Conservation (phyloP, 2,329 filamentous ascomycete species). For the Leptographium galeiforme region DNA sequence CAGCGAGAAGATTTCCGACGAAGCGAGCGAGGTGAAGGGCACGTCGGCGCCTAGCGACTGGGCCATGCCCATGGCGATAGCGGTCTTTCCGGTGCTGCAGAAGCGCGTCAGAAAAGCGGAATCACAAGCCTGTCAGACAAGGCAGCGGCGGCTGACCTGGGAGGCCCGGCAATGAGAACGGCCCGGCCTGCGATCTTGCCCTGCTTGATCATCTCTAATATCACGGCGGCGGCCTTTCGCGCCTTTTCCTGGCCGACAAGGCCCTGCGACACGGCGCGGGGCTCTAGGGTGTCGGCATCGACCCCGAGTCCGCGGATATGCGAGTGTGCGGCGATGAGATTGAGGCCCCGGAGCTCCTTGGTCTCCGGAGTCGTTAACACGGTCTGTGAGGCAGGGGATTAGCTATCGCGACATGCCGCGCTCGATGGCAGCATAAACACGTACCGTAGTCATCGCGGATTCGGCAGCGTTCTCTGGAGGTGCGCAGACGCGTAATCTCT, state of each 20-base stretch:
- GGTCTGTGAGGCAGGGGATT: conserved; percentile 24
- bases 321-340: conserved; percentile 95
- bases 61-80: conserved; percentile 97
- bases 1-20: conserved; percentile 94
- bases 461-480: neutral
- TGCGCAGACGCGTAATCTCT: neutral
- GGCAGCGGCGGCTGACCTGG: conserved; percentile 40
- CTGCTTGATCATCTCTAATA: conserved; percentile 97
- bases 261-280: conserved; percentile 73
- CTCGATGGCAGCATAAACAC: neutral
- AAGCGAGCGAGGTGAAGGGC: conserved; percentile 89
- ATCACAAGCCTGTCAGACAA: neutral
- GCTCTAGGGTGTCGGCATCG: conserved; percentile 80
- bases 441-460: conserved; percentile 9
- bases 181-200: conserved; percentile 95
- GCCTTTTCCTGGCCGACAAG: conserved; percentile 95
- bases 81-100: conserved; percentile 84
- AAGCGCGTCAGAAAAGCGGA: neutral
- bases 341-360: conserved; percentile 91
- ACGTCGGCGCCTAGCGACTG: conserved; percentile 90
- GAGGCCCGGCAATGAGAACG: conserved; percentile 86
- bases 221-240: conserved; percentile 88
- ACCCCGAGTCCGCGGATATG: conserved; percentile 94
- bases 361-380: conserved; percentile 77
- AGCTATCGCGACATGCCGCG: neutral